Evolutionary conservation across 768 basidiomycete species (phyloP).

Genomic region (Auriscalpium vulgare): DNA sequence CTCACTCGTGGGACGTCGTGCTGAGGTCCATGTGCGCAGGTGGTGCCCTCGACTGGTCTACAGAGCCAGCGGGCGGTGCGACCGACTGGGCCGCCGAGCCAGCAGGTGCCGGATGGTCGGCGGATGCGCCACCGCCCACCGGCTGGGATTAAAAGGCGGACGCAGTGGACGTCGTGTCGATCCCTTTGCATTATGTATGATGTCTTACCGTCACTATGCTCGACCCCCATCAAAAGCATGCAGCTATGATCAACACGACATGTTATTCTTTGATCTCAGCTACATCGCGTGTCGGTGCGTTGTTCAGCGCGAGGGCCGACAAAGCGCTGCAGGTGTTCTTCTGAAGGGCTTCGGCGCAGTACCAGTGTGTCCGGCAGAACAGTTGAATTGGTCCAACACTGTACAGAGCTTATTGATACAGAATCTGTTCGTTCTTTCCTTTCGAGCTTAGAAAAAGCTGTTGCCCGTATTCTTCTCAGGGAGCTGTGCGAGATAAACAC

Average conservation of each 20-base stretch:
- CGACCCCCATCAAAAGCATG: slow-evolving; percentile 1
- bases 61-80: slow-evolving; percentile 21
- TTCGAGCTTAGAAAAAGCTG: no score
- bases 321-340: no score
- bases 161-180: slow-evolving; percentile 3
- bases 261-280: not conserved
- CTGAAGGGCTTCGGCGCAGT: no score
- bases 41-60: slow-evolving; percentile 28
- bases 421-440: no score
- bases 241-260: slow-evolving; percentile 4
- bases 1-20: not conserved
- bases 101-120: slow-evolving; percentile 10
- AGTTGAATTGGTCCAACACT: no score
- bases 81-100: slow-evolving; percentile 26
- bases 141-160: slow-evolving; percentile 15
- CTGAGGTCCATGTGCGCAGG: slow-evolving; percentile 20
- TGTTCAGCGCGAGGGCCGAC: no score
- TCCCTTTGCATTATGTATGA: slow-evolving; percentile 6
- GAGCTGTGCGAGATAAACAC: no score
- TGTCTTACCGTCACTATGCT: slow-evolving; percentile 4
- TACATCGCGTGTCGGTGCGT: no score
- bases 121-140: slow-evolving; percentile 2
- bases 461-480: no score
- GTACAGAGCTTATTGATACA: no score
- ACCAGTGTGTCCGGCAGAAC: no score